Conservation (phyloP, 495 filamentous ascomycete genomes). For the Daldinia grandis region DNA sequence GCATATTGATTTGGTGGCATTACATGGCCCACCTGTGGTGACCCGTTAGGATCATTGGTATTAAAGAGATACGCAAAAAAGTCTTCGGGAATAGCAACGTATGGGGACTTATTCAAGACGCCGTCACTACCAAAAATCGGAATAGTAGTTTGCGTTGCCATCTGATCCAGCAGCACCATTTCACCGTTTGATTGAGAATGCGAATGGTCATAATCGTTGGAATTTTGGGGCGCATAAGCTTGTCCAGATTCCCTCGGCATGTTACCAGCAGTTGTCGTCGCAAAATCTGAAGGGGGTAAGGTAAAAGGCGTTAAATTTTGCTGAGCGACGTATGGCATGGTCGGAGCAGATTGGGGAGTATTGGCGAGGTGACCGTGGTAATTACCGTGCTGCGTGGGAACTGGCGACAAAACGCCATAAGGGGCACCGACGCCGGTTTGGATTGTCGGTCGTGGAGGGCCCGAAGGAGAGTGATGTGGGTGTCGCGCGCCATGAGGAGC, state of each 20-base stretch:
- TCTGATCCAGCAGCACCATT: slow-evolving; percentile 70
- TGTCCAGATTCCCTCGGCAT: slow-evolving; percentile 42
- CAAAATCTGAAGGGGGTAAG: slow-evolving; percentile 64
- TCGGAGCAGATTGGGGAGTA: slow-evolving; percentile 54
- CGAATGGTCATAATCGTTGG: slow-evolving; percentile 57
- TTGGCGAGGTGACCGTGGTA: slow-evolving; percentile 56
- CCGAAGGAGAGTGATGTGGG: slow-evolving; percentile 53
- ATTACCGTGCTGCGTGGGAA: slow-evolving; percentile 54
- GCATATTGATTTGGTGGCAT: slow-evolving; percentile 56
- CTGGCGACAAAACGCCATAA: slow-evolving; percentile 60
- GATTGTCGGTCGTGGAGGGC: slow-evolving; percentile 53
- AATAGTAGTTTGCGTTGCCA: slow-evolving; percentile 72
- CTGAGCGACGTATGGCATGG: slow-evolving; percentile 57
- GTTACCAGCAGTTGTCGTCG: slow-evolving; percentile 45
- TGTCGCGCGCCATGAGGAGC: slow-evolving; percentile 47
- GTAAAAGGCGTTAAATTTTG: slow-evolving; percentile 64
- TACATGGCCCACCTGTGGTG: slow-evolving; percentile 54
- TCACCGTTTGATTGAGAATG: slow-evolving; percentile 58
- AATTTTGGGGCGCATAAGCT: slow-evolving; percentile 50
- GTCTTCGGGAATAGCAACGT: slow-evolving; percentile 84
- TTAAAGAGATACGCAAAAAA: slow-evolving; percentile 93
- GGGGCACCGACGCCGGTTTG: slow-evolving; percentile 54
- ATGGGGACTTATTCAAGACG: slow-evolving; percentile 81
- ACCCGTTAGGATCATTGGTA: slow-evolving; percentile 58
- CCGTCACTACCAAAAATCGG: slow-evolving; percentile 86